Evolutionary conservation across 257 asterid genomes (phyloP), one percentile per base, ranked within the genome.

Genomic region (Echites panduratus): DNA sequence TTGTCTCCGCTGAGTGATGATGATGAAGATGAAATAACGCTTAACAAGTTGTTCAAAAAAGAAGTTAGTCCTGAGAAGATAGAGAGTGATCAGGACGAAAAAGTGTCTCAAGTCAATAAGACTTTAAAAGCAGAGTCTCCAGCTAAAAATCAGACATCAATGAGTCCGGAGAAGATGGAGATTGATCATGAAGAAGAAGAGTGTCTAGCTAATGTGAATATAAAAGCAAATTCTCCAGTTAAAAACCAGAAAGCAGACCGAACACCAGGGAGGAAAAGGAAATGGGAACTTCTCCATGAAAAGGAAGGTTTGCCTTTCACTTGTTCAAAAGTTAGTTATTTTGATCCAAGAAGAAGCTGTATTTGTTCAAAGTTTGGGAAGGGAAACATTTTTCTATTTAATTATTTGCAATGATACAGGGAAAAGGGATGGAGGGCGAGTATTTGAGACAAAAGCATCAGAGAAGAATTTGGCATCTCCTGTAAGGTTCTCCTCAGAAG

Each of bases 21-120:
- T 32, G 89, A 79, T 20, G 96, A 88, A 66, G 96, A 90, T 84
- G 79, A 48, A 53, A 40, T 82, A 43, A 81, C 76, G 70, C 89
- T 90, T 59, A 84, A 75, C 58, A 82, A 53, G 44, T 75, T 90
- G 83, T 88, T 90, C 75, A 81, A 83, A 72, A 84, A 82, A 79
- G 79, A 73, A 77, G 78, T 7, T 11, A 38, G 66, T 38, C 44
- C 62, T 16, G 63, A 29, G 43, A 52, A 17, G 19, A 38, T 47
- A 69, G 78, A 63, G 63, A 62, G 20, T 56, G 75, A 82, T 54
- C 79, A 78, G 44, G 83, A 61, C 66, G 79, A 57, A 49, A 72
- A 73, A 44, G 76, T 57, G 59, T 57, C 82, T 66, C 57, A 9
- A 56, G 74, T 45, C 71, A 50, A 62, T 47, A 76, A 79, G 78